phyloP scores from a whole-genome alignment of 768 basidiomycete species.

The Trametes cubensis region DNA sequence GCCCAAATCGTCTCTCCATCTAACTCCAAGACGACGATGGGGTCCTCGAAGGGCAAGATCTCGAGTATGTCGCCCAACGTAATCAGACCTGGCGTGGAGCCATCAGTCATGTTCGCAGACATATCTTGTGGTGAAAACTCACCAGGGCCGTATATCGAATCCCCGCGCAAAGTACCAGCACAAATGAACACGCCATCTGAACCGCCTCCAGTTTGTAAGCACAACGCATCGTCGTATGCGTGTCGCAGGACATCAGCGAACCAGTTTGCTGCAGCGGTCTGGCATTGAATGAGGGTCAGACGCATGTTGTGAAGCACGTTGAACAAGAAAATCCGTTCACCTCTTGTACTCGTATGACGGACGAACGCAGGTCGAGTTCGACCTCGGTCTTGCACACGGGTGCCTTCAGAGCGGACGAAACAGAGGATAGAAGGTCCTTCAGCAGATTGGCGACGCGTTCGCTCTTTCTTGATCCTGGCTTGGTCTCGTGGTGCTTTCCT shows the following conservation, averaged over 20 bases:
- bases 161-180: conserved; percentile 84
- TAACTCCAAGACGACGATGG: conserved; percentile 77
- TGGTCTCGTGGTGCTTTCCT: conserved; percentile 71
- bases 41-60: conserved; percentile 88
- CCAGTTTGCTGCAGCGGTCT: conserved; percentile 81
- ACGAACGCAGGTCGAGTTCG: conserved; percentile 72
- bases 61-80: conserved; percentile 88
- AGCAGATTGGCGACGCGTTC: conserved; percentile 59
- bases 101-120: neutral
- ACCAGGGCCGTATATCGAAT: conserved; percentile 85
- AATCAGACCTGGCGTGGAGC: conserved; percentile 53
- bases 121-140: conserved; percentile 3
- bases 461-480: conserved; percentile 50
- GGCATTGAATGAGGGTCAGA: neutral
- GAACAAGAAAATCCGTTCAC: conserved; percentile 40
- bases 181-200: conserved; percentile 83
- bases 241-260: conserved; percentile 84
- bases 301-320: neutral
- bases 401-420: conserved; percentile 68
- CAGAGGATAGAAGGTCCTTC: conserved; percentile 63
- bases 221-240: conserved; percentile 75
- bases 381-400: conserved; percentile 75
- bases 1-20: conserved; percentile 82
- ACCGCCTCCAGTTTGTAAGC: conserved; percentile 58
- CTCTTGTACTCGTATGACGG: conserved; percentile 74